phyloP scores from a whole-genome alignment of 2,329 filamentous ascomycete species.

The Iodosphaeria phyllophila region DNA sequence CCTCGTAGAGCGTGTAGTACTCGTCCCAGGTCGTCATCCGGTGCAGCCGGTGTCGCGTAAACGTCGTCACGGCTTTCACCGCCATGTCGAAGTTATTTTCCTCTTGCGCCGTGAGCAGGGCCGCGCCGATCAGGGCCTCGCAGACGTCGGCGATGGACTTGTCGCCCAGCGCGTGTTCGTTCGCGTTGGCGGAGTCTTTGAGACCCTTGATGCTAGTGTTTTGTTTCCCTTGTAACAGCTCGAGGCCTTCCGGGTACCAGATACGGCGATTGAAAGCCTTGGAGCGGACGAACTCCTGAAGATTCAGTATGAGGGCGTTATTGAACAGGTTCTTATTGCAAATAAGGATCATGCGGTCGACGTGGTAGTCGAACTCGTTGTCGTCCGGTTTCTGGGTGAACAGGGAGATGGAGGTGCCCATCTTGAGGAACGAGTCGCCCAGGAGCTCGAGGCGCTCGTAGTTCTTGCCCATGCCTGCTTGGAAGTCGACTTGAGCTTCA shows the following conservation, averaged over 20 bases:
- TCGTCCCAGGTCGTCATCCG: conserved; percentile 49
- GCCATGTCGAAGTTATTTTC: conserved; percentile 33
- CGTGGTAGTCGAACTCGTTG: conserved; percentile 75
- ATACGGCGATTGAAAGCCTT: conserved; percentile 59
- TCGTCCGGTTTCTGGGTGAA: conserved; percentile 60
- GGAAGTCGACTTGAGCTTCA: conserved; percentile 51
- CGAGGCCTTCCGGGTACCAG: conserved; percentile 77
- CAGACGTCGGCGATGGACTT: conserved; percentile 92
- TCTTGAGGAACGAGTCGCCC: conserved; percentile 87
- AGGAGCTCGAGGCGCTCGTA: conserved; percentile 91
- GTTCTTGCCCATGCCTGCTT: conserved; percentile 77
- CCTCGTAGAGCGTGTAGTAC: conserved; percentile 50
- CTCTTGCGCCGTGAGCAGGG: conserved; percentile 33
- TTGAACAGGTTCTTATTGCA: conserved; percentile 85
- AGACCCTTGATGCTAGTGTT: conserved; percentile 45
- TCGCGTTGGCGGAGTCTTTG: conserved; percentile 21
- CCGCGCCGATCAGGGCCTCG: conserved; percentile 83
- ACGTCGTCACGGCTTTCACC: conserved; percentile 42
- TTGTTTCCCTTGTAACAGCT: conserved; percentile 54
- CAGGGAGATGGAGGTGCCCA: conserved; percentile 79
- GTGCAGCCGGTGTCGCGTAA: conserved; percentile 56
- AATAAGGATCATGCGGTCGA: conserved; percentile 75
- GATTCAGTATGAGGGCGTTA: conserved; percentile 45
- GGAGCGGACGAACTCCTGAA: conserved; percentile 66
- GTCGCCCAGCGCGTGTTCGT: conserved; percentile 57